Evolutionary conservation across 805 yeast species (phyloP).

Genomic region (Saturnispora ahearnii): DNA sequence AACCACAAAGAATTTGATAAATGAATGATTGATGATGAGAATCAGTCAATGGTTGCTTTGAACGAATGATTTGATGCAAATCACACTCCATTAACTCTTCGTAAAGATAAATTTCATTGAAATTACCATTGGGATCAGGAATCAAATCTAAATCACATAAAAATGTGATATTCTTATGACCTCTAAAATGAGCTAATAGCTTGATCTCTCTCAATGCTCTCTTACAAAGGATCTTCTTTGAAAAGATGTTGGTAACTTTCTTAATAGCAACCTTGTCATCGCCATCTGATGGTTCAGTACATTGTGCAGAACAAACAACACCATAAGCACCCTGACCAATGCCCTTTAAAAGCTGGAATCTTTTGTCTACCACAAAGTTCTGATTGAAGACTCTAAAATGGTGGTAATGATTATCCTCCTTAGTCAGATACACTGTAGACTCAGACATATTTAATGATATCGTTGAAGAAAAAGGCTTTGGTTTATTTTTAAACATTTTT

Average conservation of each 20-base stretch:
- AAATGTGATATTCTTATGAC: conserved; percentile 94
- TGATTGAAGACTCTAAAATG: conserved; percentile 62
- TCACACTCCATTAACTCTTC: conserved; percentile 99
- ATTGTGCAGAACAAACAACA: conserved; percentile 88
- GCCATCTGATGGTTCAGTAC: conserved; percentile 60
- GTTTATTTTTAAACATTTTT: conserved; percentile 1
- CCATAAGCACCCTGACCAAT: conserved; percentile 98
- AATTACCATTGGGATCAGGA: conserved; percentile 55
- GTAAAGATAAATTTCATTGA: conserved; percentile 86
- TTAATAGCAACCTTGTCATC: conserved; percentile 90
- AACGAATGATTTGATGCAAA: conserved; percentile 92
- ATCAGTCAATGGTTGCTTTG: conserved; percentile 89
- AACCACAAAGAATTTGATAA: conserved; percentile 86
- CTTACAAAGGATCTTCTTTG: conserved; percentile 83
- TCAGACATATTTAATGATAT: conserved; percentile 5
- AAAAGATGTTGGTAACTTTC: conserved; percentile 89
- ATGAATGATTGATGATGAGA: conserved; percentile 90
- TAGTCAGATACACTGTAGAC: background rate
- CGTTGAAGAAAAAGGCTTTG: background rate
- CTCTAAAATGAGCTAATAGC: conserved; percentile 83
- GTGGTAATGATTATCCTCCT: conserved; percentile 22
- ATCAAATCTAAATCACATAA: conserved; percentile 90
- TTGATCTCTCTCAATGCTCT: conserved; percentile 88
- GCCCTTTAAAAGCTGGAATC: conserved; percentile 85
- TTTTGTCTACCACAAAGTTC: conserved; percentile 82